Conservation (phyloP, 2,329 filamentous ascomycete species). For the Alternaria sp. region DNA sequence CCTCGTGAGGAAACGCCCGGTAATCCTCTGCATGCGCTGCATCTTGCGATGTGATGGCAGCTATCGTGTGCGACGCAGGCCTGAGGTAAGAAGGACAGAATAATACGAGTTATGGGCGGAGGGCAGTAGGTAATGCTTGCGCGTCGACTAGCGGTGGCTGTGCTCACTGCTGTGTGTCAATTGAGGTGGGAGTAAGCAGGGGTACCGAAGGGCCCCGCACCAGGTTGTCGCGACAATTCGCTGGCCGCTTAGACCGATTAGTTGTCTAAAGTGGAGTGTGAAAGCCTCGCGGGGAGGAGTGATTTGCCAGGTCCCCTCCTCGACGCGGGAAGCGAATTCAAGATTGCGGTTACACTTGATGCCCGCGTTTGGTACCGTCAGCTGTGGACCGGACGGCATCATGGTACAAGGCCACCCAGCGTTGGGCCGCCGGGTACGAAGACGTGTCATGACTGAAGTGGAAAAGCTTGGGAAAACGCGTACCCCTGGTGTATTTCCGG, state of each 20-base stretch:
- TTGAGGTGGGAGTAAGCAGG: constrained; percentile 22
- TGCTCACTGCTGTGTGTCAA: constrained; percentile 24
- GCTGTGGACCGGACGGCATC: constrained; percentile 8
- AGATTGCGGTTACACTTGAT: neutral
- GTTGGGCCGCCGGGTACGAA: constrained; percentile 2
- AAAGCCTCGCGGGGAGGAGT: neutral
- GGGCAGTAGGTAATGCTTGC: constrained; percentile 6
- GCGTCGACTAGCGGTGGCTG: constrained; percentile 25
- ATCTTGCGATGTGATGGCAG: constrained; percentile 53
- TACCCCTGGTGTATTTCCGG: constrained; percentile 6
- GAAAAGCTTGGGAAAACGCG: constrained; percentile 1
- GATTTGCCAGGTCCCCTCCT: constrained; percentile 13
- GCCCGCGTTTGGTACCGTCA: constrained; percentile 18
- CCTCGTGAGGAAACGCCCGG: constrained; percentile 73
- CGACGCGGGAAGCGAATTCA: neutral
- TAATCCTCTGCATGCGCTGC: constrained; percentile 76
- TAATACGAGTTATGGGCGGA: neutral
- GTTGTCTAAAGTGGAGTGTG: constrained; percentile 11
- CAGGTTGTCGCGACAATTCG: neutral
- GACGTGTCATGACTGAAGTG: constrained; percentile 14
- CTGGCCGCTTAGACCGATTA: neutral
- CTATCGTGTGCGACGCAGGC: constrained; percentile 21
- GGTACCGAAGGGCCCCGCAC: constrained; percentile 14
- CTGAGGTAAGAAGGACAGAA: neutral
- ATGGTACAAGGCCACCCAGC: constrained; percentile 3